Base-by-base conservation (phyloP, 306 rosid species). In the Rosa lucieae region DNA sequence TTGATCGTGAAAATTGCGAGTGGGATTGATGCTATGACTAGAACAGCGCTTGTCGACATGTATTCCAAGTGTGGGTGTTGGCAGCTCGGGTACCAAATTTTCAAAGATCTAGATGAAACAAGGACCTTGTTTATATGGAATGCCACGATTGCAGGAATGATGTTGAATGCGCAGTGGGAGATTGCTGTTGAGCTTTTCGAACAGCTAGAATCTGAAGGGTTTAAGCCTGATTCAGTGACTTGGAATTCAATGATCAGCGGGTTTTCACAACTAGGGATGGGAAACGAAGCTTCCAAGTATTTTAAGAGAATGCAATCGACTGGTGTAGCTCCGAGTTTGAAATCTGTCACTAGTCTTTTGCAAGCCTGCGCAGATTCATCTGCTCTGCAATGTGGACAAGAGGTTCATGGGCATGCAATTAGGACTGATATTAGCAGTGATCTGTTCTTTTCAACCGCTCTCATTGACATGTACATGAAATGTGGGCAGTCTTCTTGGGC, bases 201-300 rank as follows among this genome's bases (percentile, higher is more conserved):
- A 70, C 72, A 72, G 76, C 39, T 91, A 70, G 82, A 79, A 73
- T 48, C 49, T 48, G 89, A 87, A 72, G 89, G 86, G 69, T n/a
- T 91, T 59, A 66, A 79, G 67, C 90, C 93, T 42, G 95, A 93
- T 90, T 85, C 90, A 43, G 91, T 88, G 40, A 93, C 92, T 3
- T 91, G 98, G 95, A 91, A 87, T 79, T 85, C 91, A 18, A 85
- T 93, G 89, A 89, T 91, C 14, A 76, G 79, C 72, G 98, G 92
- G 48, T 85, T 91, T 74, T 84, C 91, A 15, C 87, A 86, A 83
- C 71, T 78, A 44, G 91, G 92, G 61, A 76, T 66, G 84, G 75
- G 80, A 46, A 18, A 39, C 20, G 86, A 88, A 72, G 95, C 93
- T 59, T 85, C 90, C 55, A 67, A 78, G 47, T 91, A 85, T 84